A percentile compares a stretch with the other conserved stretches of the same genome.
These are phyloP conservation scores for Fraxinus dipetala DNA, from an alignment of 305 asterid genomes.

Conservation along the genomic window DNA sequence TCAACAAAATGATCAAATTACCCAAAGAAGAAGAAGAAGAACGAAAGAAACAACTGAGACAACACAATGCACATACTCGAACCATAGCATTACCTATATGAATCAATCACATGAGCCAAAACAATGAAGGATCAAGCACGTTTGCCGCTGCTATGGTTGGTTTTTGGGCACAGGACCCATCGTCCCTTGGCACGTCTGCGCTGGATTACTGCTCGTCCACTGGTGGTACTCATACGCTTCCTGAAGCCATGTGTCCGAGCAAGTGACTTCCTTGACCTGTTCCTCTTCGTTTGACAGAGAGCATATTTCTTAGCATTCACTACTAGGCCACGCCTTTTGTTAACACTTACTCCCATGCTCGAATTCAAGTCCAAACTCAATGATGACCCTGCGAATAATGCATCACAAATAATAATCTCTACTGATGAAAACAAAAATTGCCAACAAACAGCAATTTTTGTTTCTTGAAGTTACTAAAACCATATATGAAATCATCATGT, in stretches of 20 bases:
- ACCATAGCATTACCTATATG: conserved; percentile 6
- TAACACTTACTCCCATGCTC: conserved; percentile 29
- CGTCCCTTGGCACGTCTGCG: conserved; percentile 87
- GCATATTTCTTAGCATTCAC: conserved; percentile 39
- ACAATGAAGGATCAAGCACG: conserved; percentile 23
- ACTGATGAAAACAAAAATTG: background rate
- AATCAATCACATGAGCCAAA: conserved; percentile 8
- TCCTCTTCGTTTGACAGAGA: conserved; percentile 86
- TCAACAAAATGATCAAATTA: background rate
- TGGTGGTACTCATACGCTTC: conserved; percentile 77
- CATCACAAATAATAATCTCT: background rate
- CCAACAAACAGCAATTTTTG: background rate
- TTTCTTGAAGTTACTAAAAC: background rate
- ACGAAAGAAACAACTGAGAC: background rate
- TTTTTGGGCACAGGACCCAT: conserved; percentile 69
- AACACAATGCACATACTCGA: background rate
- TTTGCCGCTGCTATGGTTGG: conserved; percentile 43
- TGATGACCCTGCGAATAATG: conserved; percentile 41
- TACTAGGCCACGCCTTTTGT: conserved; percentile 42
- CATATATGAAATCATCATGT: background rate
- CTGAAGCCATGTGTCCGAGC: conserved; percentile 87
- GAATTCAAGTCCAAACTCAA: conserved; percentile 42
- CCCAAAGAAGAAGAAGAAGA: background rate
- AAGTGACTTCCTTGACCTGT: conserved; percentile 77
- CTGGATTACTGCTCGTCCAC: conserved; percentile 62